Evolutionary conservation across 345 rosid species (phyloP).

Genomic region (Microthlaspi erraticum): DNA sequence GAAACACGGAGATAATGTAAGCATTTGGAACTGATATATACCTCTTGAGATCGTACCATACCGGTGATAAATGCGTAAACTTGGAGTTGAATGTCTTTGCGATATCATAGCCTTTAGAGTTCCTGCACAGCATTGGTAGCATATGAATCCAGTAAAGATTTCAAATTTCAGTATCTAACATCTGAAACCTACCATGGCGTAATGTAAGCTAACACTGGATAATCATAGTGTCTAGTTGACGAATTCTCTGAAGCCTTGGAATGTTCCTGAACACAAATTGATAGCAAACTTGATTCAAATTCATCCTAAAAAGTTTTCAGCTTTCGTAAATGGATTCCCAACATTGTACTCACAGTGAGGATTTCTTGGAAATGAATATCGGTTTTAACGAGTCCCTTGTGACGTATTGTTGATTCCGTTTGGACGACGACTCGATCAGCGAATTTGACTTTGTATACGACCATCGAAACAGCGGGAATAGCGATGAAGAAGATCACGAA

Average conservation of each 20-base stretch:
- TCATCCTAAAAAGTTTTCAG: constrained; percentile 11
- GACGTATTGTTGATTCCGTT: constrained; percentile 43
- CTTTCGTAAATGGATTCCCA: too few relatives aligned
- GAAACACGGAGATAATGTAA: not conserved
- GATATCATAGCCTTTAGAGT: constrained; percentile 83
- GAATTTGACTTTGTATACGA: constrained; percentile 60
- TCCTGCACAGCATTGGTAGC: constrained; percentile 53
- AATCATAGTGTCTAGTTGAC: constrained; percentile 57
- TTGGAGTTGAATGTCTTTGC: constrained; percentile 78
- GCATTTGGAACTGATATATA: constrained; percentile 37
- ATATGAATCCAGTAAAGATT: too few relatives aligned
- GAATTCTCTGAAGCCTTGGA: constrained; percentile 59
- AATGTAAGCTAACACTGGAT: constrained; percentile 78
- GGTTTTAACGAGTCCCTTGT: constrained; percentile 55
- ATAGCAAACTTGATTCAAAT: constrained; percentile 7
- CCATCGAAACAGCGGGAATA: constrained; percentile 66
- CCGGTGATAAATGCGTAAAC: constrained; percentile 89
- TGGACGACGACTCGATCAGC: constrained; percentile 40
- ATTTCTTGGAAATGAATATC: constrained; percentile 64
- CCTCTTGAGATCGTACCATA: constrained; percentile 96
- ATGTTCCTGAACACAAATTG: constrained; percentile 62
- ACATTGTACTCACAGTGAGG: constrained; percentile 55
- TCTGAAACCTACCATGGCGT: constrained; percentile 70
- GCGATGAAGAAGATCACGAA: constrained; percentile 70
- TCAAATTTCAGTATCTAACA: constrained; percentile 6